Percentiles rank a stretch among this genome's conserved stretches.
These are phyloP conservation scores for Helicostylum pulchrum DNA, from an alignment of 192 early-diverging fungal genomes.

Conservation along the genomic window DNA sequence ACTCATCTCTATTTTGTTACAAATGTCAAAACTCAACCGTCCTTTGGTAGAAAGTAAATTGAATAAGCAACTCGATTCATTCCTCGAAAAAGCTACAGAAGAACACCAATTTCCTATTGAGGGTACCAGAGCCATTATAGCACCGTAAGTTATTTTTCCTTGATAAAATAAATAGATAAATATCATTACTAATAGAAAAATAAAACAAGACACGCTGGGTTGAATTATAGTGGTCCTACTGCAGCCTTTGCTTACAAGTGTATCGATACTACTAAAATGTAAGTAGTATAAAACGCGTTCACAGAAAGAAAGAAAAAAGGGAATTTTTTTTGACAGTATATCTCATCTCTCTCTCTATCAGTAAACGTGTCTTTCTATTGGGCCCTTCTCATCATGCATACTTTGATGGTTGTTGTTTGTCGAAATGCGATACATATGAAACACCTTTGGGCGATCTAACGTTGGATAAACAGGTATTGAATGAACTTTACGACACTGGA, in stretches of 20 bases:
- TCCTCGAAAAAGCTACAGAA: slow-evolving; percentile 46
- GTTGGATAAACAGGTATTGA: slow-evolving; percentile 67
- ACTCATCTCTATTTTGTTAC: neutral
- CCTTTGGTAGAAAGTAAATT: slow-evolving; percentile 37
- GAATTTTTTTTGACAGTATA: neutral
- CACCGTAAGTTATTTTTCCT: slow-evolving; percentile 55
- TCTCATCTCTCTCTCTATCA: slow-evolving; percentile 18
- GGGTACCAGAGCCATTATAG: slow-evolving; percentile 65
- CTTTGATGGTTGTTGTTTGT: slow-evolving; percentile 76
- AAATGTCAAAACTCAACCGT: neutral
- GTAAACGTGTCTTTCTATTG: slow-evolving; percentile 83
- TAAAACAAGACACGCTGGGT: slow-evolving; percentile 80
- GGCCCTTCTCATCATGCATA: slow-evolving; percentile 93
- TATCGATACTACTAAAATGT: slow-evolving; percentile 57
- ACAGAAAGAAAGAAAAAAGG: too few species aligned
- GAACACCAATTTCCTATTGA: slow-evolving; percentile 37
- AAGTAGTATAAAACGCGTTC: slow-evolving; percentile 19
- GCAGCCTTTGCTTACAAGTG: slow-evolving; percentile 87
- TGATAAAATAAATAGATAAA: neutral
- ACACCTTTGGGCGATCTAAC: slow-evolving; percentile 86
- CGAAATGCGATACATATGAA: slow-evolving; percentile 65
- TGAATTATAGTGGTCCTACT: slow-evolving; percentile 83
- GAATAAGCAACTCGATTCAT: slow-evolving; percentile 47
- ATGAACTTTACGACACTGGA: slow-evolving; percentile 60
- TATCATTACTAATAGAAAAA: neutral